Base-by-base conservation (phyloP, 352 stramenopile genomes). In the Phytopythium delawarense region DNA sequence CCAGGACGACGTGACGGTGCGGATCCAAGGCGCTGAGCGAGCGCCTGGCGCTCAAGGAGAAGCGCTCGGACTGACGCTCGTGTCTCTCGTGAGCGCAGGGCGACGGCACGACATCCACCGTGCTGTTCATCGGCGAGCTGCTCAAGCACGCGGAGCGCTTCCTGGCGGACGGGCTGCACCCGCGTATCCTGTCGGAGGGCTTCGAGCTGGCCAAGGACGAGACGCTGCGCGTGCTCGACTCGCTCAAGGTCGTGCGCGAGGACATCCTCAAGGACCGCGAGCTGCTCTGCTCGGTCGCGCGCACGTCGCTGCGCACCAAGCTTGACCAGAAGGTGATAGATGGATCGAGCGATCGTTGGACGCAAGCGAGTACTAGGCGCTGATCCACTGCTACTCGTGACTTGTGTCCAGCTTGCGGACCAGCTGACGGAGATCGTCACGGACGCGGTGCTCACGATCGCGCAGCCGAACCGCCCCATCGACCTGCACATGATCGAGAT, bases 401-500 rank as follows among this genome's bases (percentile, higher is more conserved):
- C 34, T 39, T 68, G 8, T 39, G 8, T 54, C 16, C 35, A 79
- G 76, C 81, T 97, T 23, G 89, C 87, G 25, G 81, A 98, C 63
- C 87, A 96, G 65, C 67, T 99, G 57, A 98, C 95, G 35, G 94
- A 99, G 65, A 97, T 98, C 54, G 89, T 99, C 37, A 98, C 98
- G 34, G 96, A 99, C 74, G 92, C 97, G 50, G 96, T 99, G 65
- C 89, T 98, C 58, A 96, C 88, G 71, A 96, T 99, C 52, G 89
- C 86, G 70, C 82, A 76, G 74, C 85, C 72, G 21, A 81, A 84
- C 3, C 75, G 82, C 42, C 91, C 95, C 1, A 77, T 99, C 7
- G 98, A 99, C 76, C 73, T 99, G 63, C 96, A 99, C 79, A 99
- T 99, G 93, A 96, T 99, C 32, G 98, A 99, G 87, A 97, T 99